phyloP scores from a whole-genome alignment of 2,329 filamentous ascomycete genomes.

The Neofusicoccum kwambonambiense region DNA sequence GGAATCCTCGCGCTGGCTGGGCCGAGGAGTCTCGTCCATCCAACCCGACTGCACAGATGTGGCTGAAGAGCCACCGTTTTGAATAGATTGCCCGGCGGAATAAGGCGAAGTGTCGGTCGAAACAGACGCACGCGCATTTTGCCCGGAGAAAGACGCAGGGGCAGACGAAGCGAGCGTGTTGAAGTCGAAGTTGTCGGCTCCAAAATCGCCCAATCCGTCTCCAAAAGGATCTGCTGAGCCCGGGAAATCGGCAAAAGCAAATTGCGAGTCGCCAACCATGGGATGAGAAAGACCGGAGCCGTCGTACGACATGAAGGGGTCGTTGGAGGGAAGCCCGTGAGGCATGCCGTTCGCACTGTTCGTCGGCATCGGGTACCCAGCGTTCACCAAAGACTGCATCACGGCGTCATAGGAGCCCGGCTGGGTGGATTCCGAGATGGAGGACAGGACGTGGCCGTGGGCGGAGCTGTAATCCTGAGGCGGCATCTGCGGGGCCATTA shows the following conservation, averaged over 20 bases:
- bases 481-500: conserved; percentile 7
- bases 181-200: conserved; percentile 26
- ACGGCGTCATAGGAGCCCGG: conserved; percentile 26
- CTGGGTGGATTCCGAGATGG: conserved; percentile 18
- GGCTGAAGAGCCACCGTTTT: conserved; percentile 32
- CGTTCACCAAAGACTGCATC: conserved; percentile 32
- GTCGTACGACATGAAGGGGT: conserved; percentile 28
- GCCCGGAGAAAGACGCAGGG: conserved; percentile 27
- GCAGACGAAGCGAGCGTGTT: conserved; percentile 27
- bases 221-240: conserved; percentile 26
- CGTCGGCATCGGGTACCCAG: conserved; percentile 31
- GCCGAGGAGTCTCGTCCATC: conserved; percentile 30
- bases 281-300: conserved; percentile 23
- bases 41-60: conserved; percentile 38
- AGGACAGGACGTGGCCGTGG: conserved; percentile 14
- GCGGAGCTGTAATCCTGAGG: conserved; percentile 7
- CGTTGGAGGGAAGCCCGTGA: conserved; percentile 21
- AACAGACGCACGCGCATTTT: conserved; percentile 31
- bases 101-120: conserved; percentile 37
- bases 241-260: conserved; percentile 23
- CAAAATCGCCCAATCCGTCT: conserved; percentile 29
- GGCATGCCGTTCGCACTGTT: conserved; percentile 25
- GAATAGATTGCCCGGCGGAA: conserved; percentile 32
- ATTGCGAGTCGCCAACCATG: conserved; percentile 25
- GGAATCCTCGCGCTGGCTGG: conserved; percentile 29